Percentiles rank a stretch among this genome's conserved stretches.
Conservation (phyloP, 805 yeast genomes). For the Candida piceae region DNA sequence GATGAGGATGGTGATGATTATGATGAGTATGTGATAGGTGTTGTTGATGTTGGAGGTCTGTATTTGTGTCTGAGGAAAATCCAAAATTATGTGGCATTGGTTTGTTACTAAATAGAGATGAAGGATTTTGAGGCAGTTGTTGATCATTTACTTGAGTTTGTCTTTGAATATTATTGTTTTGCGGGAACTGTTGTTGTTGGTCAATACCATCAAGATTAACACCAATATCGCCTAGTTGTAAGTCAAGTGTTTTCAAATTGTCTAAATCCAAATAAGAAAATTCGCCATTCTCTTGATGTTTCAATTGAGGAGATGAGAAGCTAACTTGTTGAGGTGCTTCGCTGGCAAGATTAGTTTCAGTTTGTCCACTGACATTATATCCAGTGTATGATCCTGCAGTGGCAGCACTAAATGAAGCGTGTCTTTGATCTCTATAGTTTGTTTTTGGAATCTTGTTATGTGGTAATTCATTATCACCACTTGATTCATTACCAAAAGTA, state of each 20-base stretch:
- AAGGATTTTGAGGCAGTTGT: slow-evolving; percentile 1
- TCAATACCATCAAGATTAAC: slow-evolving; percentile 9
- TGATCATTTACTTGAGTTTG: background rate
- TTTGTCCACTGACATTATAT: slow-evolving; percentile 9
- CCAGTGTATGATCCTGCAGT: slow-evolving; percentile 55
- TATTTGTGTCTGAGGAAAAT: slow-evolving; percentile 9
- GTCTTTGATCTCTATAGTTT: slow-evolving; percentile 34
- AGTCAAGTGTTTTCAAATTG: slow-evolving; percentile 19
- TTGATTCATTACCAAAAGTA: no score
- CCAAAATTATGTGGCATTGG: slow-evolving; percentile 6
- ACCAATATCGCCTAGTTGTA: slow-evolving; percentile 22
- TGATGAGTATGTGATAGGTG: slow-evolving; percentile 1
- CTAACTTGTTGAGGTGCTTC: slow-evolving; percentile 68
- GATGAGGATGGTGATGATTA: slow-evolving; percentile 2
- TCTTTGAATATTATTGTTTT: background rate
- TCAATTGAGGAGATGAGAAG: slow-evolving; percentile 72
- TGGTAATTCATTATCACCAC: background rate
- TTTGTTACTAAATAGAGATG: slow-evolving; percentile 9
- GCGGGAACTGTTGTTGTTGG: background rate
- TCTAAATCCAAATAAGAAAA: slow-evolving; percentile 31
- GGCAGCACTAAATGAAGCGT: slow-evolving; percentile 63
- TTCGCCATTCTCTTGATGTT: slow-evolving; percentile 25
- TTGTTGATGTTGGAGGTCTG: background rate
- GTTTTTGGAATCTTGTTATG: slow-evolving; percentile 4
- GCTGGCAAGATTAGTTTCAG: slow-evolving; percentile 11